Base-by-base conservation (phyloP, 768 basidiomycete species). In the Dentipellis fragilis region DNA sequence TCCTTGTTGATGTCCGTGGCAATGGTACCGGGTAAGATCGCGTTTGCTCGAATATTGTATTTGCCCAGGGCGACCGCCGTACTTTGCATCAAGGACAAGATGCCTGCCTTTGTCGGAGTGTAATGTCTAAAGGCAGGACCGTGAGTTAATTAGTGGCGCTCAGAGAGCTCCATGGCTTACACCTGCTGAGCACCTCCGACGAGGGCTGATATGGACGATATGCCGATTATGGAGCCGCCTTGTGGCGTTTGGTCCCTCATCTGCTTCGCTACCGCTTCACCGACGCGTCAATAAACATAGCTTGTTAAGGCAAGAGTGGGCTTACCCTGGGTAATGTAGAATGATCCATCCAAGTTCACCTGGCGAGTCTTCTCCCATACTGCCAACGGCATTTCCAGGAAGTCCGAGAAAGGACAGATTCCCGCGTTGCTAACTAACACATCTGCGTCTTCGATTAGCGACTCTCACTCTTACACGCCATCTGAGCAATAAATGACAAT, bases 1-100 rank as follows among this genome's bases (percentile, higher is more conserved):
- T 85, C 85, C 62, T 80, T 80, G 70, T 90, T 89, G 68, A 88
- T 88, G 59, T 83, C 77, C 17, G 88, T 90, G 42, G 77, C 83
- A 59, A 89, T 84, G 2, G 87, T 88, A 9, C 87, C 86, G 12
- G 87, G 86, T n/a, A 87, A 74, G 51, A 85, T 68, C 3, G 83
- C 80, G 63, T 85, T 84, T 40, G 81, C 85, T 38, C 87, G 77
- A 59, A 89, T 89, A 50, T 80, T 79, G 66, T 86, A 80, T 58
- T 85, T 83, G n/a, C 85, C 85, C 22, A 89, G 72, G 3, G 87
- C 86, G 45, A 87, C 80, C 4, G 87, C 85, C 62, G 83, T 85
- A 58, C 82, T 84, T 67, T 89, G 85, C 87, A 89, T 90, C 59
- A 90, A 68, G 29, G 82, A 84, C 46, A 85, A 76, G 52, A 89